These are phyloP conservation scores for Chrysosporium keratinophilum DNA, from an alignment of 2,329 filamentous ascomycete genomes.

Conservation along the genomic window DNA sequence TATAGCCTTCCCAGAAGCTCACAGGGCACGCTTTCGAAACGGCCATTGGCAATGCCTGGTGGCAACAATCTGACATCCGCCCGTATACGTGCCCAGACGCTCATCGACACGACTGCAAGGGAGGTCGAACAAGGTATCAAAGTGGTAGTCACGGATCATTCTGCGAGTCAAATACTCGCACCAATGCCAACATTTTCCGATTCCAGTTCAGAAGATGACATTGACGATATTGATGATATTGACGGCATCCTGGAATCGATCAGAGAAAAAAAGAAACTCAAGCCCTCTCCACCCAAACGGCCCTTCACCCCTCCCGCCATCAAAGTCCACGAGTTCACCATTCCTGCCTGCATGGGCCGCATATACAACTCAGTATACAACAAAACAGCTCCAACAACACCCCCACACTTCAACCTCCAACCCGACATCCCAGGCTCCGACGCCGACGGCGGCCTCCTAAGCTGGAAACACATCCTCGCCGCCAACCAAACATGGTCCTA, in stretches of 20 bases:
- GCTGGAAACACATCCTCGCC: slow-evolving; percentile 36
- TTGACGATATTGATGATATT: slow-evolving; percentile 25
- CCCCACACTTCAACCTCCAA: slow-evolving; percentile 31
- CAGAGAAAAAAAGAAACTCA: slow-evolving; percentile 5
- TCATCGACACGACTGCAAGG: slow-evolving; percentile 36
- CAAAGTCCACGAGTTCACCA: slow-evolving; percentile 33
- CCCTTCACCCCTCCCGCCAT: slow-evolving; percentile 13
- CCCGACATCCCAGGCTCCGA: slow-evolving; percentile 36
- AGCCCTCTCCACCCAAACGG: neutral
- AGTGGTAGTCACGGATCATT: slow-evolving; percentile 35
- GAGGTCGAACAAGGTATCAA: slow-evolving; percentile 33
- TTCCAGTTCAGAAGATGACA: slow-evolving; percentile 24
- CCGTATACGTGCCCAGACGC: slow-evolving; percentile 37
- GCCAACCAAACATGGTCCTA: slow-evolving; percentile 33
- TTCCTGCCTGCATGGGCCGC: slow-evolving; percentile 36
- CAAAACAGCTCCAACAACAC: slow-evolving; percentile 14
- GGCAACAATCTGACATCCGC: slow-evolving; percentile 38
- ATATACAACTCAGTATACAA: slow-evolving; percentile 14
- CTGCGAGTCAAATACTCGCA: slow-evolving; percentile 25
- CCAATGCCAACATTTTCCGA: slow-evolving; percentile 11
- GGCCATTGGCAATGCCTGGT: slow-evolving; percentile 32
- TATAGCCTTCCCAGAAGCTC: slow-evolving; percentile 36
- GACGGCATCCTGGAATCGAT: slow-evolving; percentile 11
- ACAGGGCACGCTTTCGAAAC: slow-evolving; percentile 32
- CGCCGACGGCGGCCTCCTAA: slow-evolving; percentile 35